Evolutionary conservation across 2,329 filamentous ascomycete species (phyloP), one percentile per base, ranked within the genome.

Genomic region (Beauveria brongniartii): DNA sequence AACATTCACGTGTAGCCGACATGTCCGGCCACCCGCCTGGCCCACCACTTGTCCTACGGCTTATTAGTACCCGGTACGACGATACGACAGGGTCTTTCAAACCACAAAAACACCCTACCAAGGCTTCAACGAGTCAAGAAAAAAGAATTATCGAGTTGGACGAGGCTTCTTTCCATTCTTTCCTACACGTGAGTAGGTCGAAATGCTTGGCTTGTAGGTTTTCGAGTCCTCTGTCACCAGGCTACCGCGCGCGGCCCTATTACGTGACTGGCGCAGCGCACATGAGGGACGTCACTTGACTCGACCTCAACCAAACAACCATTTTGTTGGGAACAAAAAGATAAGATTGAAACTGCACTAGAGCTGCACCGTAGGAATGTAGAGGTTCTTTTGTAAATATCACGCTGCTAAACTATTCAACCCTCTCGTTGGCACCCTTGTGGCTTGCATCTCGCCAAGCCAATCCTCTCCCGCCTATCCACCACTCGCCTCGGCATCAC

Each of bases 271-370:
- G 26, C 26, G 40, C 40, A 52, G 18, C 40, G 48, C 56, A 59
- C 56, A 59, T 59, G 56, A 59, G 41, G 40, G 37, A 26, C 40
- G 10, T 59, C 56, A 59, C 26, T 58, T 59, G 56, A 59, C 26
- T 40, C 44, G 28, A 34, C 20, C 28, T 20, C 56, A 26, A 34
- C 55, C 24, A 52, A 14, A 26, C 5, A 3, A n/a, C 4, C 34
- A 37, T 6, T 53, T 37, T 53, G 47, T 59, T 59, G 47, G 56
- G 56, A 1, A 26, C 24, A 53, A 6, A 30, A 18, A 37, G 26
- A 28, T 9, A 28, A 28, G 7, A 28, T 9, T 28, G 26, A 28
- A 28, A 28, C 26, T 8, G 28, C 8, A 30, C 28, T 30, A 9
- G 28, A 14, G 2, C 10, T 40, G 5, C 6, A 9, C 18, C 43